Base-by-base conservation (phyloP, 345 rosid genomes). In the Gossypium arboreum region DNA sequence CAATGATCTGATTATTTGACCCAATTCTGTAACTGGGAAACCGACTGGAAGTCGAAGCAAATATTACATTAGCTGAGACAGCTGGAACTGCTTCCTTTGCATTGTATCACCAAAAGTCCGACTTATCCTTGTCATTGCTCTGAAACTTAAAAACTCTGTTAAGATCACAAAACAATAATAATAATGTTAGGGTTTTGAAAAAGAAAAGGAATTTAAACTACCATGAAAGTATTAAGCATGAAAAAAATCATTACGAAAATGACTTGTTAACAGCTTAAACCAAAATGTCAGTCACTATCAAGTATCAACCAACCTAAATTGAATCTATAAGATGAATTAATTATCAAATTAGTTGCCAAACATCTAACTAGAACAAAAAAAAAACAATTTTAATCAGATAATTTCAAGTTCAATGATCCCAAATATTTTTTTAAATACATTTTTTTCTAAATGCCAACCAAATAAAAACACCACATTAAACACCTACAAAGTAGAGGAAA, bases 11-110 rank as follows among this genome's bases (percentile, higher is more conserved):
- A 81, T 88, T 88, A 72, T 88, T 88, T 16, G 88, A 84, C 27
- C 99, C 98, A 69, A 95, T 75, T 83, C 84, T 90, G 77, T 92
- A 90, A 77, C 81, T 89, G 11, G 97, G 97, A 84, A 96, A 93
- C 75, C 94, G 89, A 80, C 92, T 88, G 1, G 98, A 84, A 50
- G 97, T 87, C 1, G 98, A 84, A 51, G 95, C 89, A 82, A 96
- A 96, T 59, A 83, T 72, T 65, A 92, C 98, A 82, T 96, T 98
- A 9, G 88, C 86, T 60, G 97, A 95, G 74, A 94, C 97, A 47
- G 88, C 88, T 6, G 89, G 83, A 56, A 86, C 83, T n/a, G 86
- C 93, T 73, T 90, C 89, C 74, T 80, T 59, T 84, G 91, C 86
- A 88, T 81, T 16, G 92, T 83, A 65, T 84, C 81, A 74, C 88